A percentile compares a stretch with the other conserved stretches of the same genome.
These are phyloP conservation scores for Agaricus blazei DNA, from an alignment of 768 basidiomycete genomes.

Conservation along the genomic window DNA sequence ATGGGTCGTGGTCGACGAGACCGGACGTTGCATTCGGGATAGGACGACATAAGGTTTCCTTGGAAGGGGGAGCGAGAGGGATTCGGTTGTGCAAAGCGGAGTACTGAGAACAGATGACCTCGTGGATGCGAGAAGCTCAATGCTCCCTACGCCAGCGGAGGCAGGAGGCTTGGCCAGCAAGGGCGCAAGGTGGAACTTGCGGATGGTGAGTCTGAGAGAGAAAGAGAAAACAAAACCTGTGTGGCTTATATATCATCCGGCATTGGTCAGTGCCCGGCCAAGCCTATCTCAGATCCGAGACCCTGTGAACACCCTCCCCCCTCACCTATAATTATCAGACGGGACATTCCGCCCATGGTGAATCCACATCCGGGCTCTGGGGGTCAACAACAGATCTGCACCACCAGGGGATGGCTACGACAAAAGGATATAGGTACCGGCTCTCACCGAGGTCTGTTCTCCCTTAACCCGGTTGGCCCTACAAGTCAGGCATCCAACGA, in stretches of 20 bases:
- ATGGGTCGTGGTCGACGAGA: conserved; percentile 9
- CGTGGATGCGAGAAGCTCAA: conserved; percentile 8
- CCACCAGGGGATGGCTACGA: no score
- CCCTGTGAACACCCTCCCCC: no score
- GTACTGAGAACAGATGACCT: background rate
- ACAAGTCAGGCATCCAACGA: no score
- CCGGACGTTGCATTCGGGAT: background rate
- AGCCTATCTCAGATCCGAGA: no score
- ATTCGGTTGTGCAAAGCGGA: background rate
- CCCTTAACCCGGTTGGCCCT: no score
- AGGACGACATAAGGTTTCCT: background rate
- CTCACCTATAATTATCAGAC: no score
- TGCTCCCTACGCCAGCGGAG: conserved; percentile 8
- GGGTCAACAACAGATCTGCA: no score
- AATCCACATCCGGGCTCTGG: no score
- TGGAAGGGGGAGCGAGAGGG: background rate
- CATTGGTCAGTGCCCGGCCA: no score
- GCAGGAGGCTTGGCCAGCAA: conserved; percentile 11
- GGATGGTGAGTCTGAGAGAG: conserved; percentile 1
- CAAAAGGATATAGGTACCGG: no score
- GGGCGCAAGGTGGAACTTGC: conserved; percentile 10
- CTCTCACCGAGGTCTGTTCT: no score
- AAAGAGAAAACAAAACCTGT: background rate
- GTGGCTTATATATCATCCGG: background rate
- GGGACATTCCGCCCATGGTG: no score